Evolutionary conservation across 1,139 yeast species (phyloP), one percentile per base, ranked within the genome.

Genomic region (Taphrina flavorubra): DNA sequence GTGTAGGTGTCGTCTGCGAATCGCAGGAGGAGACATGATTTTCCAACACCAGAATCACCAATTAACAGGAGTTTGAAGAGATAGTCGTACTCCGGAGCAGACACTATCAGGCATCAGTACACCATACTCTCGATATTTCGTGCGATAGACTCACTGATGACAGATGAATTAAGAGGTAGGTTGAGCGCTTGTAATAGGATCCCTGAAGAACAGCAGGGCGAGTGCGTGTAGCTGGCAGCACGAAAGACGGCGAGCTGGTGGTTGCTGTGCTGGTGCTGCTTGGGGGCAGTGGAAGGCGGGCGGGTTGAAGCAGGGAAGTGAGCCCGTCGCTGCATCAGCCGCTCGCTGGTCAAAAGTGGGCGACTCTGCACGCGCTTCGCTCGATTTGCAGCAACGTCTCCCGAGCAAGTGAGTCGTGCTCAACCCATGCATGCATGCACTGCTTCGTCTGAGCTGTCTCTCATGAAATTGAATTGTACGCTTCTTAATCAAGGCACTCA

Each of bases 1-100:
- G 97, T 92, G 81, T 92, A 94, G 59, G 97, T 92, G 81, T 94
- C 97, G 79, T 94, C 99, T 68, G 98, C 97, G 78, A 94, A 94
- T 80, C 99, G 87, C 77, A 94, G 85, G 77, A 94, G 84, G 78
- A 94, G 83, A 83, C 98, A 94, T 13, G 98, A 92, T 79, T 94
- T 94, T 73, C 99, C 99, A 64, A 94, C 99, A 75, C 99, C 99
- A 68, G 98, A 92, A 81, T 94, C 97, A 71, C 99, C 99, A 76
- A 94, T 94, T 14, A 70, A 64, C 55, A 73, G 72, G 39, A 73
- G 86, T 81, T 94, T 94, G 83, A 94, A 94, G 78, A 94, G 86
- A 79, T 91, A 94, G 81, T 94, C 99, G 97, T 92, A 94, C 81
- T 80, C 78, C 58, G 55, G 64, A 46, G 69, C 56, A 58, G 70